Base-by-base conservation (phyloP, 495 filamentous ascomycete genomes). In the Aspergillus bridgeri region DNA sequence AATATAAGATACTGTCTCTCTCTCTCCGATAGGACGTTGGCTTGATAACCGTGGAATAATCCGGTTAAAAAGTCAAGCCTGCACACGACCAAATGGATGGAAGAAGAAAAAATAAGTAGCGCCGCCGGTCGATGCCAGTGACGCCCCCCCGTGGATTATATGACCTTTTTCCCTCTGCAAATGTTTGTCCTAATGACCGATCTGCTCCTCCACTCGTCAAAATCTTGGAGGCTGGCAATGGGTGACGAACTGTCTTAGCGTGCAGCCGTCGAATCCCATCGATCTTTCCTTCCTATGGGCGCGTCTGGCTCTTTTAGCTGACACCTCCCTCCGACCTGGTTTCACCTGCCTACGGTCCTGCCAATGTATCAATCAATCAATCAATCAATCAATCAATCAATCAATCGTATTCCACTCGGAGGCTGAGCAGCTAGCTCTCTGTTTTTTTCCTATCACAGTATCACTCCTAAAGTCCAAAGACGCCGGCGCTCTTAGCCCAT, bases 161-260 rank as follows among this genome's bases (percentile, higher is more conserved):
- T 38, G 47, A 51, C 25, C 33, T 9, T 29, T 19, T 51, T 17
- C 13, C 27, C 24, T 43, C 42, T 4, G 9, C 22, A 21, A 52
- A 20, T 52, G 50, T 38, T 15, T 15, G 33, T 38, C 33, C 33
- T 38, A 13, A 38, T 13, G 33, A 38, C 33, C 33, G 33, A 38
- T 23, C 50, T 54, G 23, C 25, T 46, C 52, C 43, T 56, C 53
- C 53, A 56, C 53, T 56, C 19, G 20, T 15, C 17, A 42, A 48
- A 56, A 56, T 56, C 53, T 48, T 48, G 53, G 53, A 48, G 53
- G 53, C 53, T 56, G 53, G 53, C 48, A 44, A 56, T 42, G 43
- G 53, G 47, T 25, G 29, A 44, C 22, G 29, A 38, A 20, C 38
- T 19, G 19, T 18, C 44, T 23, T 56, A 56, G 53, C 44, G 53